phyloP scores from a whole-genome alignment of 129 eudicot genomes.

The Ambrosia artemisiifolia region DNA sequence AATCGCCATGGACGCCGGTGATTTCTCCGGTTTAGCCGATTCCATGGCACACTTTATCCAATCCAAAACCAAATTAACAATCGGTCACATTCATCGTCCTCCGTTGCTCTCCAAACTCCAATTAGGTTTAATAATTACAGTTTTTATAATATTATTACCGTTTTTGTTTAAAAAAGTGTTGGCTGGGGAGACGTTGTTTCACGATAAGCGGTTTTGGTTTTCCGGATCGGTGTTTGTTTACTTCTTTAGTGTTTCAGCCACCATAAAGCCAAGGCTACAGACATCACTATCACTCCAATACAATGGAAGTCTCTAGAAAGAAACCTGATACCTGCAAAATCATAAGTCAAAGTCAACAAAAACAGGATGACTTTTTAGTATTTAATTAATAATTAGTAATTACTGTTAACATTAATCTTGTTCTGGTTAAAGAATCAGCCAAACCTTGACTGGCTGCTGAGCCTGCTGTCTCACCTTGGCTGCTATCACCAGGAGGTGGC shows the following conservation, averaged over 20 bases:
- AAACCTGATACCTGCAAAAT: slow-evolving; percentile 34
- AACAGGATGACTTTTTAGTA: not conserved
- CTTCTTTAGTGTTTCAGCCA: slow-evolving; percentile 89
- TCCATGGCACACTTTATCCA: slow-evolving; percentile 77
- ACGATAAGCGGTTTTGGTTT: slow-evolving; percentile 60
- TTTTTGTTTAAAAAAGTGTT: slow-evolving; percentile 51
- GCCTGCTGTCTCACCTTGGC: slow-evolving; percentile 35
- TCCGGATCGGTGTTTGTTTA: slow-evolving; percentile 62
- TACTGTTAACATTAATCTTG: not conserved
- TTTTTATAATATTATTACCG: slow-evolving; percentile 48
- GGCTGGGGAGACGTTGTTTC: slow-evolving; percentile 69
- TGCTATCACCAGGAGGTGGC: slow-evolving; percentile 30
- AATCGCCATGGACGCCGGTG: slow-evolving; percentile 64
- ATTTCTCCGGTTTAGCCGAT: slow-evolving; percentile 56
- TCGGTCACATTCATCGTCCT: slow-evolving; percentile 67
- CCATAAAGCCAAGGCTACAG: slow-evolving; percentile 27
- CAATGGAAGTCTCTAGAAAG: slow-evolving; percentile 41
- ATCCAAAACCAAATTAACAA: slow-evolving; percentile 38
- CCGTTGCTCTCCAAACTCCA: slow-evolving; percentile 61
- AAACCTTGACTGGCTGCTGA: not conserved
- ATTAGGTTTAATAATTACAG: slow-evolving; percentile 29
- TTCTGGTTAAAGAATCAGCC: not conserved
- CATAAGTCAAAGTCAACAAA: slow-evolving; percentile 6
- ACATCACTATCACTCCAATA: slow-evolving; percentile 36
- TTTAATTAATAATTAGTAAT: no score